Evolutionary conservation across 805 yeast species (phyloP).

Genomic region (Metschnikowia lochheadii): DNA sequence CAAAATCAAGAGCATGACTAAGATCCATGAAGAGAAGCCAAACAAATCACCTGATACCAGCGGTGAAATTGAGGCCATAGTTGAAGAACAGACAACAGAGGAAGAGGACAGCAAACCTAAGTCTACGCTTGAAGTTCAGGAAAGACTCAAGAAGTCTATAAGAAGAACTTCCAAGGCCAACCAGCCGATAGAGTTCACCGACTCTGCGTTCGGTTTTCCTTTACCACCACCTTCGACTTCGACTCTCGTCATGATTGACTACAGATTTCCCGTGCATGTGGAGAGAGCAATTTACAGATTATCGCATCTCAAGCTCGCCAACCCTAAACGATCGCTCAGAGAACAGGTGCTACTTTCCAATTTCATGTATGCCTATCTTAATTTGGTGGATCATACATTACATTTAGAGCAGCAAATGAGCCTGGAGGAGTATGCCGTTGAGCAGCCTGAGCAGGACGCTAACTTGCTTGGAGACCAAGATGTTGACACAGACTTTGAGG

Average conservation of each 20-base stretch:
- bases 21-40: conserved; percentile 11
- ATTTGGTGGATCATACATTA: conserved; percentile 86
- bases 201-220: conserved; percentile 85
- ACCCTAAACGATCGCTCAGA: conserved; percentile 82
- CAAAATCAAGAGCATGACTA: conserved; percentile 16
- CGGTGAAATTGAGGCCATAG: not conserved
- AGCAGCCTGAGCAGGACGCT: conserved; percentile 15
- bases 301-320: conserved; percentile 89
- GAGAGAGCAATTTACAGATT: conserved; percentile 93
- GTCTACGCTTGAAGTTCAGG: conserved; percentile 40
- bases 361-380: conserved; percentile 96
- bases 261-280: conserved; percentile 88
- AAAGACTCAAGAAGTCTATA: conserved; percentile 40
- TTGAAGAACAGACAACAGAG: conserved; percentile 5
- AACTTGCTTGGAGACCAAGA: conserved; percentile 17
- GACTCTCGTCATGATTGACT: conserved; percentile 75
- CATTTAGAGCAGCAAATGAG: conserved; percentile 61
- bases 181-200: conserved; percentile 51
- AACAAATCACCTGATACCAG: not conserved
- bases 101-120: conserved; percentile 24
- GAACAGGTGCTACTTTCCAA: conserved; percentile 92
- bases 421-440: conserved; percentile 15
- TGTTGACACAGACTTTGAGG: conserved; percentile 18
- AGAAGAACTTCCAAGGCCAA: conserved; percentile 39
- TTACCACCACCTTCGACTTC: conserved; percentile 75